phyloP scores from a whole-genome alignment of 2,329 filamentous ascomycete genomes.

The Fusarium pseudograminearum region DNA sequence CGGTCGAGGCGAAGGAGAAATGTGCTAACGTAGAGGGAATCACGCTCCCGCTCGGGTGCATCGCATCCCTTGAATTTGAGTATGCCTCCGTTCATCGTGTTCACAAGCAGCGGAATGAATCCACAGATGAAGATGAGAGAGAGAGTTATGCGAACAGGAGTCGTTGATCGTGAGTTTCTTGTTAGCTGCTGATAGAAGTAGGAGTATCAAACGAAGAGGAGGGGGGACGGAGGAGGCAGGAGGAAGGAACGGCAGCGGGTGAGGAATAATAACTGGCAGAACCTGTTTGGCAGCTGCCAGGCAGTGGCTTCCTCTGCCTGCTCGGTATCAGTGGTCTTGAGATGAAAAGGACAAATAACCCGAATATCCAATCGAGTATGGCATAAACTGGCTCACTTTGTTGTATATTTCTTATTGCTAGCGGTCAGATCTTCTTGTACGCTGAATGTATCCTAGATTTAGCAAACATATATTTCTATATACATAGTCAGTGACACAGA shows the following conservation, averaged over 20 bases:
- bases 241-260: neutral
- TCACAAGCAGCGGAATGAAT: neutral
- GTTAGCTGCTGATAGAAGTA: neutral
- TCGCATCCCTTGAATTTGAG: constrained; percentile 17
- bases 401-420: neutral
- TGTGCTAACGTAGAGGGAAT: constrained; percentile 2
- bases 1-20: constrained; percentile 5
- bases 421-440: too few relatives aligned
- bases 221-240: neutral
- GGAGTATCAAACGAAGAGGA: neutral
- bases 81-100: neutral
- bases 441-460: neutral
- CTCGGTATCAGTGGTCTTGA: neutral
- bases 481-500: neutral
- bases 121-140: neutral
- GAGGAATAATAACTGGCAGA: neutral
- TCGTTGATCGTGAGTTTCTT: neutral
- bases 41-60: neutral
- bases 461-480: neutral
- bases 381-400: neutral
- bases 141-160: too few relatives aligned
- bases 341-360: neutral
- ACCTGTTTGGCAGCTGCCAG: neutral
- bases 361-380: neutral
- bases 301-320: neutral